Evolutionary conservation across 169 alveolate genomes (phyloP).

Genomic region (Plasmodium gonderi): DNA sequence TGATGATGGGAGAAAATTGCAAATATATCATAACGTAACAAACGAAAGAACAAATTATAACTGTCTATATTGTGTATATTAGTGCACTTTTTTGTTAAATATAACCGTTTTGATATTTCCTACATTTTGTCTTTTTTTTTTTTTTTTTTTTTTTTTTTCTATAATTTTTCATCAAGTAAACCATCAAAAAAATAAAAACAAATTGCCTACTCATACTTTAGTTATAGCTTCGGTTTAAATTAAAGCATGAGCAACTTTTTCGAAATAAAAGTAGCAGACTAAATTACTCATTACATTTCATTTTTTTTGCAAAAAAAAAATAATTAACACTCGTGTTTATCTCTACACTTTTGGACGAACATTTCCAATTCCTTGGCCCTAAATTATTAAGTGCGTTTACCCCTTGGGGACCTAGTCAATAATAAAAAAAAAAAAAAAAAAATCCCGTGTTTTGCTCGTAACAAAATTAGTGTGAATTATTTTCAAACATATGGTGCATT

Average conservation of each 20-base stretch:
- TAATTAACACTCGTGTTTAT: not conserved
- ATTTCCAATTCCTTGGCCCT: not conserved
- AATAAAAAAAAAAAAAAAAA: no score
- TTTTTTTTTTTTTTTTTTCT: no score
- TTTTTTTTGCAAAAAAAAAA: not conserved
- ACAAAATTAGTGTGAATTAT: not conserved
- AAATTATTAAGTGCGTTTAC: not conserved
- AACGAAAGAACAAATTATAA: not conserved
- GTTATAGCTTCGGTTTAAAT: no score
- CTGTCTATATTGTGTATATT: not conserved
- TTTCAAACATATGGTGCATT: not conserved
- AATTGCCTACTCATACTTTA: no score
- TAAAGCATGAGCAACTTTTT: not conserved
- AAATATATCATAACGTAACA: not conserved
- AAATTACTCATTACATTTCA: not conserved
- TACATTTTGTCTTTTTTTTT: no score
- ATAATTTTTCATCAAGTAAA: no score
- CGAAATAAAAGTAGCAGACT: not conserved
- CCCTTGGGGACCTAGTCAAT: not conserved
- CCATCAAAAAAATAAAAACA: no score
- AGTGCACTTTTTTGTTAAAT: no score
- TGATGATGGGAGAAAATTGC: not conserved
- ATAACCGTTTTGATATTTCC: no score
- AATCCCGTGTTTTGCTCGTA: not conserved
- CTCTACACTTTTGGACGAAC: not conserved